Conservation (phyloP, 192 early-diverging fungal species). For the Borealophlyctis nickersoniae region DNA sequence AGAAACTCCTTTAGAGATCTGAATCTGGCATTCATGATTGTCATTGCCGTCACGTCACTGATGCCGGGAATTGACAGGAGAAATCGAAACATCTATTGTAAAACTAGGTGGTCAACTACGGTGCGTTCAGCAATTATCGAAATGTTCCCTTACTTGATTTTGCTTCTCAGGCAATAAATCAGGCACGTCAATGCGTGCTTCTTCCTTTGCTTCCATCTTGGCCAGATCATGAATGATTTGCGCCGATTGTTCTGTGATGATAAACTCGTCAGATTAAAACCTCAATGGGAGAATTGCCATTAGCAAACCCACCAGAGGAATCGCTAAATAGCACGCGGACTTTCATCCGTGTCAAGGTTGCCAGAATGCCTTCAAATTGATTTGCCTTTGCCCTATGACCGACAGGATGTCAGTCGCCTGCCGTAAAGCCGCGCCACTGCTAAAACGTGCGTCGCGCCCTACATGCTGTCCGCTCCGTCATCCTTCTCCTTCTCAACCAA, state of each 20-base stretch:
- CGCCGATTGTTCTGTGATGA: conserved; percentile 23
- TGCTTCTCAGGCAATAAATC: conserved; percentile 26
- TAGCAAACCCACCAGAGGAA: conserved; percentile 22
- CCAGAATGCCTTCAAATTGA: conserved; percentile 32
- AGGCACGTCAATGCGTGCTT: conserved; percentile 25
- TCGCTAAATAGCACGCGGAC: conserved; percentile 25
- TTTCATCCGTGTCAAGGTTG: conserved; percentile 1
- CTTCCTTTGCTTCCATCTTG: conserved; percentile 21
- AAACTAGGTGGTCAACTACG: too few species aligned
- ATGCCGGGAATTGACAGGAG: conserved; percentile 26
- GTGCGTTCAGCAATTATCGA: too few species aligned
- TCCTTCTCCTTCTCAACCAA: conserved; percentile 14
- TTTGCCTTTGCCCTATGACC: conserved; percentile 5
- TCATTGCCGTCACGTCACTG: conserved; percentile 24
- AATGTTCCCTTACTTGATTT: conserved; percentile 7
- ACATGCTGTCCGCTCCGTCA: conserved; percentile 6
- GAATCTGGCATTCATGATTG: conserved; percentile 22
- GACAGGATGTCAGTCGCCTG: too few species aligned
- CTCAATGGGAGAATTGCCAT: background rate
- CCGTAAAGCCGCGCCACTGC: too few species aligned
- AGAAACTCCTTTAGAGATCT: conserved; percentile 19
- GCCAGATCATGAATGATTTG: conserved; percentile 21
- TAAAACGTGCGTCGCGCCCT: background rate
- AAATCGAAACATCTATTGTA: conserved; percentile 9
- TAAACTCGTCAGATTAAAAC: background rate